phyloP scores from a whole-genome alignment of 192 early-diverging fungal species.

The Coemansia guatemalensis region DNA sequence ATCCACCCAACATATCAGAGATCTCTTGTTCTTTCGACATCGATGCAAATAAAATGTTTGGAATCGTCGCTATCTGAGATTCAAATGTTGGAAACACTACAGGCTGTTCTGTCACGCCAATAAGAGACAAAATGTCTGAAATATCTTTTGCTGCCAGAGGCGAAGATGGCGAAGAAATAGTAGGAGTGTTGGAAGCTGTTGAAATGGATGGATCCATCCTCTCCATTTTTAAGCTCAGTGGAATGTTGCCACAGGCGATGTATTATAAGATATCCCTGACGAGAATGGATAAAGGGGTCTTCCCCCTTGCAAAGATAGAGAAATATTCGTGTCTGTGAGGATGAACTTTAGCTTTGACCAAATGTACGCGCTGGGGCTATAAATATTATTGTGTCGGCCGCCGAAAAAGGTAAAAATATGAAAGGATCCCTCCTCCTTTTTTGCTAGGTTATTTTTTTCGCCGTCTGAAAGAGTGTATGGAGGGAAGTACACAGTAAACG shows the following conservation, averaged over 20 bases:
- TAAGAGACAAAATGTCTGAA: constrained; percentile 1
- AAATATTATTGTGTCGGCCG: neutral
- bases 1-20: neutral
- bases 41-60: neutral
- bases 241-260: neutral
- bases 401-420: neutral
- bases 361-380: neutral
- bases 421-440: neutral
- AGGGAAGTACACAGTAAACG: neutral
- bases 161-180: neutral
- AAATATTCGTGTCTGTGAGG: neutral
- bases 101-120: neutral
- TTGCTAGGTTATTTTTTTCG: neutral
- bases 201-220: constrained; percentile 9
- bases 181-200: neutral
- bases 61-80: neutral
- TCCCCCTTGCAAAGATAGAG: neutral
- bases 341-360: constrained; percentile 1
- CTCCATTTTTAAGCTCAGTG: neutral
- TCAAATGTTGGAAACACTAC: neutral
- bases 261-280: constrained; percentile 3
- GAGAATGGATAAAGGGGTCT: neutral
- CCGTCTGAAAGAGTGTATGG: neutral
- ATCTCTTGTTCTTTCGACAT: neutral
- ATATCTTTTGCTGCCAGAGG: constrained; percentile 5